Base-by-base conservation (phyloP, 2,329 filamentous ascomycete species). In the Beauveria pseudobassiana region DNA sequence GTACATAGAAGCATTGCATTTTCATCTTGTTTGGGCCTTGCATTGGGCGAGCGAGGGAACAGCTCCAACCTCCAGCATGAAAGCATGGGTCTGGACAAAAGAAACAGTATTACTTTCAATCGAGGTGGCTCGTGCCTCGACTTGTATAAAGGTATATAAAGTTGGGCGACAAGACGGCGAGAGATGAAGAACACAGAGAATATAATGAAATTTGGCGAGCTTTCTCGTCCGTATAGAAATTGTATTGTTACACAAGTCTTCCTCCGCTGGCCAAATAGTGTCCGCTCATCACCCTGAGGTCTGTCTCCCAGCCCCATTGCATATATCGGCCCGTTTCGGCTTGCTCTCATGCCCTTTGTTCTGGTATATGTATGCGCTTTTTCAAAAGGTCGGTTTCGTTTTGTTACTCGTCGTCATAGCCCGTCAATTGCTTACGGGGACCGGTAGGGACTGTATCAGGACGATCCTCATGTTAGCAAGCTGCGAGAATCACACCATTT, bases 401-500 rank as follows among this genome's bases (percentile, higher is more conserved):
- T 42, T 62, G 30, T 70, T 70, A 74, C 64, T 79, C 79, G 69
- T 87, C 85, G 69, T 85, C 85, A 72, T 85, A 87, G 63, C 83
- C 85, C 50, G 75, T 80, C 65, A 87, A 67, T 65, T 78, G 77
- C 77, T 87, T 86, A 70, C 85, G 79, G 55, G 84, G 83, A 10
- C 81, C 82, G 14, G 77, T 67, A 16, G 85, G 85, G 59, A 87
- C 84, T 87, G 61, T 28, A 28, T 10, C 16, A 3, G 18, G 26
- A 18, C 14, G 22, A 34, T 0, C 34, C 34, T 38, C 16, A 52
- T 48, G 58, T 61, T 54, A 61, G 50, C 50, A 10, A 51, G 12
- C 42, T 26, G 34, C 34, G 34, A 38, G 12, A 5, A 1, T 5
- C 34, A 38, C 12, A 38, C 34, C 34, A 38, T 16, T 38, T 5